These are phyloP conservation scores for Dissophora globulifera DNA, from an alignment of 192 early-diverging fungal species.

Conservation along the genomic window DNA sequence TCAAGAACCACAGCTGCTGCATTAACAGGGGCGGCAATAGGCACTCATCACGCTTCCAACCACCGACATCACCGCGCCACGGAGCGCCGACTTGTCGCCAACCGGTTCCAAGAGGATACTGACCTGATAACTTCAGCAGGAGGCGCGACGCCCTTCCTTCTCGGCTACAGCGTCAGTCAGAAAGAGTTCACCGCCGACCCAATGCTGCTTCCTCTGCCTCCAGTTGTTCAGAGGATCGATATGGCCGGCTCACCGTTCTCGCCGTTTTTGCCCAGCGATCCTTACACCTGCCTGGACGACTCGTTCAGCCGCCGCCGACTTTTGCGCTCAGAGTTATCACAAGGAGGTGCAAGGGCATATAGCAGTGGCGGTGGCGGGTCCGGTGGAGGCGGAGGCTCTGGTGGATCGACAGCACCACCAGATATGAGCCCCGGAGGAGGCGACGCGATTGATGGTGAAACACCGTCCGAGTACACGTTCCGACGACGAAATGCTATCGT, in stretches of 20 bases:
- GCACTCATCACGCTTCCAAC: too few relatives aligned
- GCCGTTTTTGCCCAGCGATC: constrained; percentile 8
- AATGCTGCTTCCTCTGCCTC: constrained; percentile 17
- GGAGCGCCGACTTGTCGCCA: background rate
- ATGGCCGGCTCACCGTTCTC: constrained; percentile 26
- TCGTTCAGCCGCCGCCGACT: constrained; percentile 1
- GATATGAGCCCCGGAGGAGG: constrained; percentile 45
- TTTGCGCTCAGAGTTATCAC: background rate
- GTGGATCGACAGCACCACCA: constrained; percentile 3
- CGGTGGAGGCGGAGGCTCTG: constrained; percentile 33
- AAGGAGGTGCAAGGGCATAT: constrained; percentile 38
- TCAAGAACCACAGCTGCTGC: too few relatives aligned
- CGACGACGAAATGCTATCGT: constrained; percentile 50
- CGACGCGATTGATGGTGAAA: constrained; percentile 28
- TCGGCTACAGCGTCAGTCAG: background rate
- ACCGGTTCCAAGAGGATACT: background rate
- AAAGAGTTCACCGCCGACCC: background rate
- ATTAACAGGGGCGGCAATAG: too few relatives aligned
- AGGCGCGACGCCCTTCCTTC: constrained; percentile 2
- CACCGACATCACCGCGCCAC: constrained; percentile 2
- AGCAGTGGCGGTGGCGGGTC: constrained; percentile 37
- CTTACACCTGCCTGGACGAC: background rate
- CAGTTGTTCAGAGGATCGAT: constrained; percentile 18
- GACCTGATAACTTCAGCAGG: background rate
- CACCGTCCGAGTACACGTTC: constrained; percentile 48